Base-by-base conservation (phyloP, 192 early-diverging fungal genomes). In the Pilaira anomala region DNA sequence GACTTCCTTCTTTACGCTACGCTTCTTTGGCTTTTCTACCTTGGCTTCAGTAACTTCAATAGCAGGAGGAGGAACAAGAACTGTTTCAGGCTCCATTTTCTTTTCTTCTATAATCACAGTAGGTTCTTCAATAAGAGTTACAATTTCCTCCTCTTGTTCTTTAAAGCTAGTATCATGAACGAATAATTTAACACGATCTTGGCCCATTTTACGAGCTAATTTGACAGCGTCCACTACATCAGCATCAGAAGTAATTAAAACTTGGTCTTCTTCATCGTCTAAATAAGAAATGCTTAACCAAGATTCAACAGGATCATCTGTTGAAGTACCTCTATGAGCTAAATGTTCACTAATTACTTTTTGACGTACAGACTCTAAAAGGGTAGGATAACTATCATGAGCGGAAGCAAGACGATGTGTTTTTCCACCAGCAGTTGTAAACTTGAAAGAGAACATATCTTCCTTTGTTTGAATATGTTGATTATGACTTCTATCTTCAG, bases 221-320 rank as follows among this genome's bases (percentile, higher is more conserved):
- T 83, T 65, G 0, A 97, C 91, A 11, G 96, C 92, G 48, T 96
- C 93, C 14, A 82, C 70, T 60, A 98, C 71, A 65, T 97, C 94
- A 3, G 80, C 80, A 56, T 91, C 88, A 28, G 80, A 79, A 26
- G 84, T 83, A 65, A 98, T 82, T 62, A 87, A 78, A 30, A 98
- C 90, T 57, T 82, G 74, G 71, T 98, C 96, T 39, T 87, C 82
- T 51, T 98, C 96, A 59, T 98, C 96, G 67, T 98, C 96, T 60
- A 92, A 71, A 66, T 95, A 98, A 1, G 86, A 87, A 30, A 93
- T 78, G 25, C 70, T 76, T 67, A 72, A 79, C 77, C 63, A 81
- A 22, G 29, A 22, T 12, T 28, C 50, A 24, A 21, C 13, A 19
- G 55, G 33, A 5, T 41, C 55, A 22, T 48, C 48, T 19, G 29